A percentile compares a stretch with the other conserved stretches of the same genome.
phyloP scores from a whole-genome alignment of 2,329 filamentous ascomycete species.

The Penicillium frequentans region DNA sequence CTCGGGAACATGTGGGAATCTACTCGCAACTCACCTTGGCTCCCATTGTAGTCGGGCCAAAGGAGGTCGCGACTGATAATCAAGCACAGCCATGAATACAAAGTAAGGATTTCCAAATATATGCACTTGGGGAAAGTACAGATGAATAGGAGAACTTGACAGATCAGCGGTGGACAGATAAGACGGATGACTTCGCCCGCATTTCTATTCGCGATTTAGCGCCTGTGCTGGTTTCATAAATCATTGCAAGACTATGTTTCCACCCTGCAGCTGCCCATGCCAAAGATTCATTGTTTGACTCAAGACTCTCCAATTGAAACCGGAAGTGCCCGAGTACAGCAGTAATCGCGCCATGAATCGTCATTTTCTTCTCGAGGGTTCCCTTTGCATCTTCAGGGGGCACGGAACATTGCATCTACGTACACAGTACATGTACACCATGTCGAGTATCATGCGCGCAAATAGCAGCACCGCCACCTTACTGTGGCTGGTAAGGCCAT shows the following conservation, averaged over 20 bases:
- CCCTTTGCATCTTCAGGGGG: background rate
- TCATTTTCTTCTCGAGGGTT: background rate
- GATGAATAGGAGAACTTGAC: background rate
- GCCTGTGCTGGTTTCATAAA: background rate
- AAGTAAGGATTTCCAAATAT: background rate
- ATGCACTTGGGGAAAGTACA: background rate
- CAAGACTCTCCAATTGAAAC: background rate
- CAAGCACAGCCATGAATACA: conserved; percentile 12
- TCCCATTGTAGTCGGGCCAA: conserved; percentile 34
- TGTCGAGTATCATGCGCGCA: background rate
- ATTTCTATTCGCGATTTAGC: background rate
- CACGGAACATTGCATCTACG: background rate
- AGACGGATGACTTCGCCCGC: background rate
- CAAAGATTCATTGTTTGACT: background rate
- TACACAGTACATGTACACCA: background rate
- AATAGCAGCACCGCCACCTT: conserved; percentile 10
- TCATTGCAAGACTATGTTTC: background rate
- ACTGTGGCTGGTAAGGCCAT: background rate
- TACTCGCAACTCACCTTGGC: conserved; percentile 28
- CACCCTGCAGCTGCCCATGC: background rate
- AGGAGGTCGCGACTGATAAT: conserved; percentile 16
- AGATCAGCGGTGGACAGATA: background rate
- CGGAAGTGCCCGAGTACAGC: background rate
- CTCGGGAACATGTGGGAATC: background rate
- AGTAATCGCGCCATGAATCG: background rate